Evolutionary conservation across 129 eudicot species (phyloP).

Genomic region (Tagetes erecta): DNA sequence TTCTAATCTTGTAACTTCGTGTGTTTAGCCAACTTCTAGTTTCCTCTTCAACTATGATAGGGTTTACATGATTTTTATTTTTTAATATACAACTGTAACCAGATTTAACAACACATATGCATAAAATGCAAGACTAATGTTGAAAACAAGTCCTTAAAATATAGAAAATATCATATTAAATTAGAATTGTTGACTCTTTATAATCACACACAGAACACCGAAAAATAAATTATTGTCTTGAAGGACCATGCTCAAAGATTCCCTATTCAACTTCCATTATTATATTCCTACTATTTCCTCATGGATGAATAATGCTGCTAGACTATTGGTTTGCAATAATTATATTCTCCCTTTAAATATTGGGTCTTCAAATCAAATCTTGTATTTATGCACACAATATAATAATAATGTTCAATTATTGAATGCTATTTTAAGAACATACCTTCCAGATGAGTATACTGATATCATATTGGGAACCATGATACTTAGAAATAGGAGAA

Average conservation of each 20-base stretch:
- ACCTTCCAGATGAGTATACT: conserved; percentile 88
- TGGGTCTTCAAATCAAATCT: background rate
- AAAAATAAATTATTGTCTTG: conserved; percentile 11
- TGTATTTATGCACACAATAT: conserved; percentile 6
- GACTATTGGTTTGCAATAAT: conserved; percentile 2
- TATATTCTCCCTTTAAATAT: conserved; percentile 4
- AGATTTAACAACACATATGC: background rate
- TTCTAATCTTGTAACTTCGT: background rate
- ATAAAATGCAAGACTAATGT: background rate
- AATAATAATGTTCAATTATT: background rate
- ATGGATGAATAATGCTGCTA: conserved; percentile 23
- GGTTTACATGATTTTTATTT: background rate
- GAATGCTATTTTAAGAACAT: conserved; percentile 2
- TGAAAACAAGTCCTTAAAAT: conserved; percentile 4
- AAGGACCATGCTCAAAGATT: conserved; percentile 49
- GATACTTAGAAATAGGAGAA: conserved; percentile 58
- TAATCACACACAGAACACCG: conserved; percentile 14
- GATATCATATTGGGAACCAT: conserved; percentile 70
- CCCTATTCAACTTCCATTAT: conserved; percentile 27
- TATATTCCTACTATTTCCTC: conserved; percentile 13
- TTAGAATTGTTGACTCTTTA: conserved; percentile 23
- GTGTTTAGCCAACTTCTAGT: background rate
- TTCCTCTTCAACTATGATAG: background rate
- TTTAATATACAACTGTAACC: background rate
- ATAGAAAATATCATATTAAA: background rate